Evolutionary conservation across 352 stramenopile genomes (phyloP), one percentile per base, ranked within the genome.

Genomic region (Pythium angustatum): DNA sequence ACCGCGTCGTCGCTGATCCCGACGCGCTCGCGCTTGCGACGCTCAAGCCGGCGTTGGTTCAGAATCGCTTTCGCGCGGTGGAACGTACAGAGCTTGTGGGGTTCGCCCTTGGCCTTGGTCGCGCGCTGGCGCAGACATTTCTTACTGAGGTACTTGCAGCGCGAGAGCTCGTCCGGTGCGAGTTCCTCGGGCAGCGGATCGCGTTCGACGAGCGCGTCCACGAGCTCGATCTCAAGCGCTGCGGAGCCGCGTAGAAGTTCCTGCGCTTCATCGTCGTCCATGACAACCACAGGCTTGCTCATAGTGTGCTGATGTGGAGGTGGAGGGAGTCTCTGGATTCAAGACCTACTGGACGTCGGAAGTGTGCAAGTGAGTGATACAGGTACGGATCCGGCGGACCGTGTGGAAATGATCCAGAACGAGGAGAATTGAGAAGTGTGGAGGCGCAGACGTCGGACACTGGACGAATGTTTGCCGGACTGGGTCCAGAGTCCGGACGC

Each of bases 111-210:
- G 63, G 53, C 63, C 47, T 78, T 78, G 56, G 48, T 67, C 11
- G 64, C 52, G 26, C 71, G 71, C 43, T 31, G 15, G 17, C 45
- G 59, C 10, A 63, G 21, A 21, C 71, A 78, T 33, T 61, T 55
- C 26, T 74, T 73, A 65, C 66, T 75, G 28, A 68, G 54, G 68
- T 78, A 78, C 61, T 76, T 71, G 68, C 71, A 78, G 45, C 66
- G 66, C 40, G 52, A 53, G 15, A 41, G 53, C 48, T 72, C 64
- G 38, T 66, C 51, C 15, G 44, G 10, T 9, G 64, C 64, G 45
- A 72, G 45, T 33, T 72, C 64, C n/a, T 72, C 58, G 34, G 52
- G 58, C 57, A 21, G 31, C 28, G 64, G 64, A n/a, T 58, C 58
- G 58, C 58, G 58, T 28, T 72, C 64, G 5, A 61, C 45, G 22